Evolutionary conservation across 306 rosid genomes (phyloP), one percentile per base, ranked within the genome.

Genomic region (Dicorynia guianensis): DNA sequence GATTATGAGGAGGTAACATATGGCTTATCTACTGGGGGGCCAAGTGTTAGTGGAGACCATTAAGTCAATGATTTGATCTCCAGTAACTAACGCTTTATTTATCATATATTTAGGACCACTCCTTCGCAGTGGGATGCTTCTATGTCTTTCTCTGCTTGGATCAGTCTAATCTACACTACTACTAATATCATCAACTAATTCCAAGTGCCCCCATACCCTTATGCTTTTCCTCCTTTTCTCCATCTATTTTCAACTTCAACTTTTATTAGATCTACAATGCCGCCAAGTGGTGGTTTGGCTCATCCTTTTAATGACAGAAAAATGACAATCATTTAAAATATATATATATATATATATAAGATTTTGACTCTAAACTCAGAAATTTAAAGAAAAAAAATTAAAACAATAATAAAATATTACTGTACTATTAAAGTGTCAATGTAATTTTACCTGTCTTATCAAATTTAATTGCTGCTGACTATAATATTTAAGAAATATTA

Each of bases 61-160:
- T 63, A 69, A 63, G 85, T 62, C 77, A 76, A 63, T 69, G 57
- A 80, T 75, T 72, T 84, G 66, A 72, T 76, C 46, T 71, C 34
- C 7, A 48, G 75, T 74, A 79, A 74, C 67, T 63, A 83, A 74
- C 75, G 50, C 63, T 63, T 69, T 69, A 62, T 46, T 73, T 33
- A 56, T 47, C 43, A 34, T 61, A 38, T 61, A 38, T n/a, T 59
- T 47, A 43, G 76, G 69, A 81, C 82, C 76, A 46, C 76, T 61
- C 35, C 63, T 8, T 15, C 3, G 30, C 7, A 44, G 53, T 25
- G 49, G 36, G 46, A 67, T 49, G 40, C 71, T 68, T 68, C 19
- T 44, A 14, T 63, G 18, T 67, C 60, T 20, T 8, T 20, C 60
- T 15, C 71, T 68, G 13, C 43, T 52, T 33, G 67, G 40, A 35